Evolutionary conservation across 441 rosid species (phyloP).

Genomic region (Pelargonium australe): DNA sequence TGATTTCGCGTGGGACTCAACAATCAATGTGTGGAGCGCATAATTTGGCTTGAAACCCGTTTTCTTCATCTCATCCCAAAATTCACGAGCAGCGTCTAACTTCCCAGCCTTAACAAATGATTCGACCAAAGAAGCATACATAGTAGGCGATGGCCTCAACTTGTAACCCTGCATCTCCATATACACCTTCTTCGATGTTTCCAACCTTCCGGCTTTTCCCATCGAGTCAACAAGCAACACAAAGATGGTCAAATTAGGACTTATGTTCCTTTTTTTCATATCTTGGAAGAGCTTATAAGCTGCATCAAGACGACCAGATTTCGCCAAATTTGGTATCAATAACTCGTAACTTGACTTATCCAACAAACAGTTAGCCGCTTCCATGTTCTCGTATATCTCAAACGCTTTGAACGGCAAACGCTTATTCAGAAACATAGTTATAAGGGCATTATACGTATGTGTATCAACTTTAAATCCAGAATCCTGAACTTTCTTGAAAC

Average conservation of each 20-base stretch:
- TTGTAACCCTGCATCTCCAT: constrained; percentile 81
- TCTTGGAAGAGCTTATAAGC: constrained; percentile 87
- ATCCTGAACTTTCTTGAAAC: constrained; percentile 80
- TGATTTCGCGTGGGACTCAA: constrained; percentile 91
- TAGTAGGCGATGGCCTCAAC: constrained; percentile 66
- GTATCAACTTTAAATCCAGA: constrained; percentile 58
- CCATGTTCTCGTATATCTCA: constrained; percentile 94
- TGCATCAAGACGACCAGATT: constrained; percentile 92
- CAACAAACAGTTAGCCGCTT: constrained; percentile 49
- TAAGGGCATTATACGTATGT: constrained; percentile 64
- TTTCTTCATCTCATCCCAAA: constrained; percentile 91
- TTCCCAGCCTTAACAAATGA: constrained; percentile 88
- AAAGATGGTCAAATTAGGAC: constrained; percentile 58
- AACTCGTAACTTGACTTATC: constrained; percentile 80
- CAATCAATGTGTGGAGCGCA: constrained; percentile 70
- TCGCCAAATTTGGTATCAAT: constrained; percentile 85
- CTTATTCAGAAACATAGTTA: constrained; percentile 70
- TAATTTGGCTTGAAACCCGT: constrained; percentile 85
- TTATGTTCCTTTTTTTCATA: constrained; percentile 68
- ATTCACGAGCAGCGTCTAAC: constrained; percentile 69
- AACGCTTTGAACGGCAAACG: constrained; percentile 94
- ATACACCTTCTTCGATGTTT: constrained; percentile 81
- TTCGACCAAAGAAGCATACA: constrained; percentile 81
- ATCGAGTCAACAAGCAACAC: constrained; percentile 85
- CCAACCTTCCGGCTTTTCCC: constrained; percentile 95